Percentiles rank a stretch among this genome's conserved stretches.
Evolutionary conservation across 225 moss, liverwort and hornwort species (phyloP).

Genomic region (Bryoerythrophyllum caledonicum): DNA sequence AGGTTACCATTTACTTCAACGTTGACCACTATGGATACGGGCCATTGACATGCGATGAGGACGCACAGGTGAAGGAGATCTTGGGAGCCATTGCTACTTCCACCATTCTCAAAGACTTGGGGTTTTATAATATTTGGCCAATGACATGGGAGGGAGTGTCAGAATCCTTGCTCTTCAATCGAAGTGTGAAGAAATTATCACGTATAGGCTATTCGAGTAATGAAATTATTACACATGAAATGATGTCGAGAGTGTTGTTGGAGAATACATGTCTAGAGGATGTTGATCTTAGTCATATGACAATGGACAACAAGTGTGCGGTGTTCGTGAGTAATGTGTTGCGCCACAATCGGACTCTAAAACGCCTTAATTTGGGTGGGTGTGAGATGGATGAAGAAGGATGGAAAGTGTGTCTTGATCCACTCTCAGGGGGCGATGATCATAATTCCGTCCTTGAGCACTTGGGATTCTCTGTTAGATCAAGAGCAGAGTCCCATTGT

Average conservation of each 20-base stretch:
- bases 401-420: neutral
- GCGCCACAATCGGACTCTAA: neutral
- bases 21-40: too few relatives aligned
- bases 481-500: too few relatives aligned
- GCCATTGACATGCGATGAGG: too few relatives aligned
- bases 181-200: neutral
- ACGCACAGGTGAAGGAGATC: too few relatives aligned
- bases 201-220: too few relatives aligned
- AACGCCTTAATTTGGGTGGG: fast-evolving
- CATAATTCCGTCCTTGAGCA: neutral
- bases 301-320: neutral
- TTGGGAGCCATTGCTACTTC: neutral
- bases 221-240: too few relatives aligned
- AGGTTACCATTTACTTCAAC: too few relatives aligned
- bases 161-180: too few relatives aligned
- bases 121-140: neutral
- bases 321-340: neutral
- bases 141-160: neutral
- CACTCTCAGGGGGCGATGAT: neutral
- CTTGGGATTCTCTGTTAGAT: fast-evolving
- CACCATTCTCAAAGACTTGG: neutral
- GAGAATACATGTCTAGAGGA: too few relatives aligned
- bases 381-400: neutral
- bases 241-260: too few relatives aligned
- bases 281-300: fast-evolving